Percentiles rank a stretch among this genome's conserved stretches.
Conservation (phyloP, 768 basidiomycete species). For the Steccherinum ochraceum region DNA sequence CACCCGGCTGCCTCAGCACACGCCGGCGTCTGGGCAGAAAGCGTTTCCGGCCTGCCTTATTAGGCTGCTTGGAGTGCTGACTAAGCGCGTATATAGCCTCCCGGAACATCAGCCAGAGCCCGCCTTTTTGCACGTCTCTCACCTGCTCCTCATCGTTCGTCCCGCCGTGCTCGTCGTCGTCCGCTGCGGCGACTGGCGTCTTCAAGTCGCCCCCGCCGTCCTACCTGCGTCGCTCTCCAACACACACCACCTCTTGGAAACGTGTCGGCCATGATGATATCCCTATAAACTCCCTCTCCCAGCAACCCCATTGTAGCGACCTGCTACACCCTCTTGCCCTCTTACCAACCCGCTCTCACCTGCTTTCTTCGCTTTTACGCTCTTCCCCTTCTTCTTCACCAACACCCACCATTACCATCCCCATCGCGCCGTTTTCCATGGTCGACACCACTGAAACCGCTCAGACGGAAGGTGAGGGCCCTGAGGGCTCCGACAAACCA, state of each 20-base stretch:
- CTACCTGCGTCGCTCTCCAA: slow-evolving; percentile 1
- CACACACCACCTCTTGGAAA: slow-evolving; percentile 12
- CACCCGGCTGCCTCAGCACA: too few species aligned
- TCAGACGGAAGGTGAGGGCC: slow-evolving; percentile 48
- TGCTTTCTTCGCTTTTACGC: not conserved
- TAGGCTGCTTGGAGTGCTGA: not conserved
- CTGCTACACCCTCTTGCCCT: slow-evolving; percentile 12
- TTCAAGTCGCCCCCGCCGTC: slow-evolving; percentile 15
- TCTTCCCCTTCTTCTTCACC: slow-evolving; percentile 6
- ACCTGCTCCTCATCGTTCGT: slow-evolving; percentile 11
- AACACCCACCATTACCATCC: slow-evolving; percentile 14
- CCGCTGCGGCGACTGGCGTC: slow-evolving; percentile 23
- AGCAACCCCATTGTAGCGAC: slow-evolving; percentile 12
- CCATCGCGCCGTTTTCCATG: slow-evolving; percentile 13
- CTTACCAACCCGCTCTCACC: not conserved
- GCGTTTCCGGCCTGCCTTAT: not conserved
- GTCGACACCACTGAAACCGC: slow-evolving; percentile 34
- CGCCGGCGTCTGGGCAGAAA: too few species aligned
- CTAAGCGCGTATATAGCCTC: not conserved
- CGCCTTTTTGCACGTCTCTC: slow-evolving; percentile 4
- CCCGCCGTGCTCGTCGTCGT: slow-evolving; percentile 11
- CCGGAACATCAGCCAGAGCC: not conserved
- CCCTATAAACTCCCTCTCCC: slow-evolving; percentile 25
- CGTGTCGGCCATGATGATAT: slow-evolving; percentile 31
- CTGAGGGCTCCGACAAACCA: slow-evolving; percentile 57